Percentiles rank a stretch among this genome's conserved stretches.
phyloP scores from a whole-genome alignment of 148 eudicot genomes.

The Mesembryanthemum crystallinum region DNA sequence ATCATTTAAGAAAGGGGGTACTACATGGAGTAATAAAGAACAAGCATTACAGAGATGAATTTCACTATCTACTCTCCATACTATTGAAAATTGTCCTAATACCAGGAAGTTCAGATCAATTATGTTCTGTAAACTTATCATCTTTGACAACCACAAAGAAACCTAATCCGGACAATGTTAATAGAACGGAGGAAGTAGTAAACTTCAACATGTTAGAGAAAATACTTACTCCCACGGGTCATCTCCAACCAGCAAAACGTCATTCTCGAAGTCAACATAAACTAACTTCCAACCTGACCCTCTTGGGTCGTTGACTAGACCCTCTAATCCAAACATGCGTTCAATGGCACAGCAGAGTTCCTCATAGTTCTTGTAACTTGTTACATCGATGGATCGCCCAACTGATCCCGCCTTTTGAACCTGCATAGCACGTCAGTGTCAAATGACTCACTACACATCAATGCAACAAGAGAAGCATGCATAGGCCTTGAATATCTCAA shows the following conservation, averaged over 20 bases:
- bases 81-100: no score
- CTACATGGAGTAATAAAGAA: neutral
- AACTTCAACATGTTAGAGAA: neutral
- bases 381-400: conserved; percentile 95
- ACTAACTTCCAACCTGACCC: conserved; percentile 90
- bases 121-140: no score
- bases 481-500: neutral
- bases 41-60: neutral
- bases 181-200: neutral
- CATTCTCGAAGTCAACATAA: conserved; percentile 90
- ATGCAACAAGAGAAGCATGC: neutral
- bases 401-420: conserved; percentile 97
- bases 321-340: conserved; percentile 87
- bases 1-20: no score
- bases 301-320: conserved; percentile 66
- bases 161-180: no score
- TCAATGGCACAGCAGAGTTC: conserved; percentile 77
- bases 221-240: conserved; percentile 98
- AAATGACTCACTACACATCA: neutral
- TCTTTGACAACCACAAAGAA: no score
- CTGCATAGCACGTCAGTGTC: conserved; percentile 37
- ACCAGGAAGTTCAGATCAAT: no score
- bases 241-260: conserved; percentile 91
- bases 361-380: conserved; percentile 71
- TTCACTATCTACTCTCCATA: neutral